These are phyloP conservation scores for Yarrowia sp. DNA, from an alignment of 805 yeast species.

Conservation along the genomic window DNA sequence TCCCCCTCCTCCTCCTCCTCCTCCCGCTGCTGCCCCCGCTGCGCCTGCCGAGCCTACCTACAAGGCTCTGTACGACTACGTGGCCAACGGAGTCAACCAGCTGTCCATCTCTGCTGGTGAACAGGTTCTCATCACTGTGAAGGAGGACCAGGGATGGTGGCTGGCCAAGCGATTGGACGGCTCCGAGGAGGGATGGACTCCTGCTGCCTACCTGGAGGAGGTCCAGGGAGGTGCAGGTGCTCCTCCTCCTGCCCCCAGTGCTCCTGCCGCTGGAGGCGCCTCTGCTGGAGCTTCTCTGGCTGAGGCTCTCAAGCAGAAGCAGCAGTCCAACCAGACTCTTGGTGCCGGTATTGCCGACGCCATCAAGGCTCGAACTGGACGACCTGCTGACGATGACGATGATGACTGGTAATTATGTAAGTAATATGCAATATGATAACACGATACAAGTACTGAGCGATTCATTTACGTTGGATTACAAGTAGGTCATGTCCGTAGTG, in stretches of 20 bases:
- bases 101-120: constrained; percentile 80
- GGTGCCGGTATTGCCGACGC: constrained; percentile 93
- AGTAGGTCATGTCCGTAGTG: too few species aligned
- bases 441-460: background rate
- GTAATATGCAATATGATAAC: constrained; percentile 9
- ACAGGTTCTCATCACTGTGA: constrained; percentile 70
- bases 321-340: constrained; percentile 63
- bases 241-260: constrained; percentile 46
- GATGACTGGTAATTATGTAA: constrained; percentile 48
- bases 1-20: constrained; percentile 42
- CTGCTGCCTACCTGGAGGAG: constrained; percentile 79
- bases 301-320: constrained; percentile 69
- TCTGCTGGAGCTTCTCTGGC: constrained; percentile 65
- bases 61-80: constrained; percentile 86
- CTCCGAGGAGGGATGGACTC: constrained; percentile 93
- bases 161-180: constrained; percentile 81
- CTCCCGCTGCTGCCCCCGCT: constrained; percentile 71
- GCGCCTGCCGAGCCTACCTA: constrained; percentile 71
- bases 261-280: constrained; percentile 44
- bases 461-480: too few species aligned
- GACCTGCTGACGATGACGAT: constrained; percentile 68
- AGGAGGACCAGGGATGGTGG: constrained; percentile 93
- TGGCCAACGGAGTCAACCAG: constrained; percentile 85
- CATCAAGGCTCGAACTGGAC: constrained; percentile 73
- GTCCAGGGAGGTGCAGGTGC: constrained; percentile 43